Base-by-base conservation (phyloP, 345 rosid genomes). In the Anacardium occidentale region DNA sequence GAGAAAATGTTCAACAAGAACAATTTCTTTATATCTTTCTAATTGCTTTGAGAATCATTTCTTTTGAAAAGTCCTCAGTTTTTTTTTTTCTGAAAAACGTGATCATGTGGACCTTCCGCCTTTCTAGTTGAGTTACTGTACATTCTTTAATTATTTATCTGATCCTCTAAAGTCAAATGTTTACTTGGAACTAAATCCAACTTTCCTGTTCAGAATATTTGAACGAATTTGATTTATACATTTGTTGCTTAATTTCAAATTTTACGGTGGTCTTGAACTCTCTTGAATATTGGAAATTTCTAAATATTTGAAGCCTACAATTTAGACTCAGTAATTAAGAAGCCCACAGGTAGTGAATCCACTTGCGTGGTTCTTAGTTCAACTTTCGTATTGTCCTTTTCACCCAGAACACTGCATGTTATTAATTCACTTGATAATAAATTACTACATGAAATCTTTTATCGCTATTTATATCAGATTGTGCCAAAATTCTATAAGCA, bases 121-220 rank as follows among this genome's bases (percentile, higher is more conserved):
- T 50, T 68, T 34, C 12, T n/a, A 64, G 62, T 17, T 45, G 8
- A 20, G 60, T 52, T 12, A 14, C 26, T 61, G 65, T 29, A 11
- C n/a, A 12, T 18, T 17, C 57, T 69, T 58, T 12, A 66, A 50
- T 71, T 74, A 14, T 68, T 54, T 59, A 67, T 68, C 62, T 62
- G 79, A 76, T 84, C 76, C 68, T 40, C 37, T 34, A 34, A 34
- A 73, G 45, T 53, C n/a, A n/a, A n/a, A n/a, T 57, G 52, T 22
- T 47, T 32, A 62, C 56, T 65, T 60, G 69, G 53, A 26, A 64
- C 48, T 10, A 32, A 54, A 25, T 50, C 65, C 78, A 70, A 75
- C 67, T 18, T 57, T 54, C 5, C 29, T 45, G 44, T 34, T 65
- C 20, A 61, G 12, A 48, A 20, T 56, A 22, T 37, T 21, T n/a